Percentiles rank a stretch among this genome's conserved stretches.
Evolutionary conservation across 2,329 filamentous ascomycete genomes (phyloP).

Genomic region (Fusarium musae): DNA sequence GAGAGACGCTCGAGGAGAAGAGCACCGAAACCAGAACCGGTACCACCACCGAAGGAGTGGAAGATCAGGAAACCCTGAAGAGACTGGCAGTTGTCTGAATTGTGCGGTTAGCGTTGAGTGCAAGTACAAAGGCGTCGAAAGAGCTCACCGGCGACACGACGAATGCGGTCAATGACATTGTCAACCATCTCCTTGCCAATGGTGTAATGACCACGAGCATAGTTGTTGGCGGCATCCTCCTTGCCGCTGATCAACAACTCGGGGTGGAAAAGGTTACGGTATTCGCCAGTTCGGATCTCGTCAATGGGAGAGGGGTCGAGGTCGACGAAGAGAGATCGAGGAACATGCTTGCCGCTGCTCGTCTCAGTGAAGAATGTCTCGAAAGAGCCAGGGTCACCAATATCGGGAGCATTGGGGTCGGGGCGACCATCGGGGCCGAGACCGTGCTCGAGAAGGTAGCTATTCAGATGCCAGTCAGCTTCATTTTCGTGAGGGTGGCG

Average conservation of each 20-base stretch:
- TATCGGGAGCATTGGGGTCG: conserved; percentile 69
- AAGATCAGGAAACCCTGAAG: conserved; percentile 80
- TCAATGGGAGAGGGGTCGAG: conserved; percentile 79
- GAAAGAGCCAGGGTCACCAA: conserved; percentile 71
- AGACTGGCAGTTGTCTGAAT: conserved; percentile 75
- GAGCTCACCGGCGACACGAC: conserved; percentile 72
- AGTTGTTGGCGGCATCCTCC: conserved; percentile 83
- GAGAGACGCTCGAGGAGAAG: conserved; percentile 78
- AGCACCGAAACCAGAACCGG: conserved; percentile 77
- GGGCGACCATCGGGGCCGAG: conserved; percentile 72
- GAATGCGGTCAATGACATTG: conserved; percentile 74
- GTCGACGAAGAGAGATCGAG: conserved; percentile 77
- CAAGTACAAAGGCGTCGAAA: neutral
- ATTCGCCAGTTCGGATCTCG: conserved; percentile 75
- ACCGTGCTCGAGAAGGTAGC: conserved; percentile 79
- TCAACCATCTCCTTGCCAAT: conserved; percentile 82
- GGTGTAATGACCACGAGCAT: conserved; percentile 80
- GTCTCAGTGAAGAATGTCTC: conserved; percentile 82
- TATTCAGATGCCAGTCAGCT: conserved; percentile 50
- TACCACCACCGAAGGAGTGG: conserved; percentile 80
- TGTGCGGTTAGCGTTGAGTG: conserved; percentile 21
- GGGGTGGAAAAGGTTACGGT: conserved; percentile 77
- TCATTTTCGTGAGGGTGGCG: neutral
- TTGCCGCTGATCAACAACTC: conserved; percentile 79
- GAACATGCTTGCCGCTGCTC: conserved; percentile 76